Conservation (phyloP, 2,329 filamentous ascomycete genomes). For the Aphanoascus verrucosus region DNA sequence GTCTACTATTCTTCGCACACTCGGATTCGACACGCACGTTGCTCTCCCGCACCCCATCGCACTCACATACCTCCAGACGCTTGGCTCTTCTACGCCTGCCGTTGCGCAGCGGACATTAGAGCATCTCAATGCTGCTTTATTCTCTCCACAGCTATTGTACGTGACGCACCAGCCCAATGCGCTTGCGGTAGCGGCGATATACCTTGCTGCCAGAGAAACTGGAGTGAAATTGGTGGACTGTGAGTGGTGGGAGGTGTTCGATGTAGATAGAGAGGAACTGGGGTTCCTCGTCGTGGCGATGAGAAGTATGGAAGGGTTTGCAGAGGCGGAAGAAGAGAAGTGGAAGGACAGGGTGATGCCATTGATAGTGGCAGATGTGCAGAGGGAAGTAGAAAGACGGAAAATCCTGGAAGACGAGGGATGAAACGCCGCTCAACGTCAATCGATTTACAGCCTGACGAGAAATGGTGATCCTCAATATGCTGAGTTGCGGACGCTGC, state of each 20-base stretch:
- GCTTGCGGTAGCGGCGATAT: constrained; percentile 79
- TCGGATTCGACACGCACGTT: constrained; percentile 77
- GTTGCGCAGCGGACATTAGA: constrained; percentile 58
- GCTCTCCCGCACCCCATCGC: constrained; percentile 76
- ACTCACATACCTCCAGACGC: constrained; percentile 82
- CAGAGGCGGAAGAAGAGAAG: constrained; percentile 47
- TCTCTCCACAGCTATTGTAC: constrained; percentile 82
- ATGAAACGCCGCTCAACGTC: constrained; percentile 14
- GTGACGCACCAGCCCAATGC: constrained; percentile 82
- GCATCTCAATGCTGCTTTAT: constrained; percentile 73
- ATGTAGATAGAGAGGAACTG: constrained; percentile 86
- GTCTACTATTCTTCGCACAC: constrained; percentile 59
- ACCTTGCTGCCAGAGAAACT: constrained; percentile 70
- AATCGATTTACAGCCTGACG: background rate
- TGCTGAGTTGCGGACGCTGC: background rate
- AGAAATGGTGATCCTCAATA: background rate
- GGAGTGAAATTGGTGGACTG: constrained; percentile 68
- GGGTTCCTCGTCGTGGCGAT: constrained; percentile 84
- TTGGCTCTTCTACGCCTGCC: constrained; percentile 54
- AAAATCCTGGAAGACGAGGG: constrained; percentile 33
- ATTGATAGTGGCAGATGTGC: constrained; percentile 48
- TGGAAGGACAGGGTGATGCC: constrained; percentile 46
- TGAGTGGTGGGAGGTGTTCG: constrained; percentile 97
- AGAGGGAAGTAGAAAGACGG: constrained; percentile 49
- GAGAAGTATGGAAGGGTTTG: constrained; percentile 65